Evolutionary conservation across 2,329 filamentous ascomycete species (phyloP), one percentile per base, ranked within the genome.

Genomic region (Calonectria naviculata): DNA sequence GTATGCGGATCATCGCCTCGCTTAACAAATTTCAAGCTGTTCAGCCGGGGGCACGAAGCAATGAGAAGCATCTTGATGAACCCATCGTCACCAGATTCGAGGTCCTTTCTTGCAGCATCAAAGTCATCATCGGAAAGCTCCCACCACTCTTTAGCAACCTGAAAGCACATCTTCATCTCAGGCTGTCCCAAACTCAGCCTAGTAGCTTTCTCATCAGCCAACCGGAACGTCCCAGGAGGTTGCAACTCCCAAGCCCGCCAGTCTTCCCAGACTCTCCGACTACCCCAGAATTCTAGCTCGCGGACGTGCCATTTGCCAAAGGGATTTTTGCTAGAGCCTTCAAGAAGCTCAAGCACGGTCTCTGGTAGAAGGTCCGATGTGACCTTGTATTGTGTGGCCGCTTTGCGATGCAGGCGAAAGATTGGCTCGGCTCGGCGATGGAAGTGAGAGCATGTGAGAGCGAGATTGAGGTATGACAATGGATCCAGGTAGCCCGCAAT

Each of bases 261-360:
- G 8, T 74, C 74, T 4, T 38, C 12, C 73, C 64, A 76, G 1
- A 0, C 13, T 2, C 26, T 4, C 19, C 74, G 74, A 9, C 41
- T 73, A 1, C 74, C 74, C 74, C 74, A 76, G 2, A 73, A 38
- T 3, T 76, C 74, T 9, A 76, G 19, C 5, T 75, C 74, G 1
- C 68, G 72, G 3, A 76, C 73, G 56, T 76, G 67, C 61, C 66
- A 75, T 15, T 44, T 52, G 17, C 66, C 58, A 5, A 76, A 36
- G 3, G 8, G 34, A 3, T 60, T 46, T 2, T 5, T 7, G 0
- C 7, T 5, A 0, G 19, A 41, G 3, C 26, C 9, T 17, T 41
- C 36, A 0, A 76, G 36, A 0, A 76, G 44, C 12, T 68, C 8
- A 10, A 65, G 15, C 0, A 49, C 36, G 0, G 29, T 75, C 2